These are phyloP conservation scores for Priceomyces fermenticarens DNA, from an alignment of 805 yeast genomes.

Conservation along the genomic window DNA sequence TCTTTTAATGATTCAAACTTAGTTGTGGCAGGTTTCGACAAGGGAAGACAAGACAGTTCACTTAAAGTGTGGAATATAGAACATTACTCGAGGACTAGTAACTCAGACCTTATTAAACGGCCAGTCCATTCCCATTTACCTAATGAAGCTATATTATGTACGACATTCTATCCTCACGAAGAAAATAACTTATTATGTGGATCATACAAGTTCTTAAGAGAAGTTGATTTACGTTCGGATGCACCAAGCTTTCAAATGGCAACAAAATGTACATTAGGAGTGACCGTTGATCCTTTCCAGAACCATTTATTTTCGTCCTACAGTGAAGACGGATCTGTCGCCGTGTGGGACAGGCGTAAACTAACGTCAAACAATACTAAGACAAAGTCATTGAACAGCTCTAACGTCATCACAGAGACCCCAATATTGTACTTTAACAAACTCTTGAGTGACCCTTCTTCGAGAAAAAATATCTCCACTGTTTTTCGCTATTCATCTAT, in stretches of 20 bases:
- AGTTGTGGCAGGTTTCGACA: conserved; percentile 76
- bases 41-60: conserved; percentile 72
- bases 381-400: conserved; percentile 9
- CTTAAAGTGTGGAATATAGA: conserved; percentile 78
- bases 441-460: conserved; percentile 53
- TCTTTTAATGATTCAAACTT: conserved; percentile 65
- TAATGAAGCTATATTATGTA: conserved; percentile 71
- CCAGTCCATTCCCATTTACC: conserved; percentile 59
- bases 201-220: conserved; percentile 72
- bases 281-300: conserved; percentile 68
- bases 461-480: conserved; percentile 57
- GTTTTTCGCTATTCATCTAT: conserved; percentile 68
- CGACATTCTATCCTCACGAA: conserved; percentile 62
- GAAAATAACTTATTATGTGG: conserved; percentile 62
- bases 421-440: conserved; percentile 63
- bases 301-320: conserved; percentile 66
- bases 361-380: conserved; percentile 30
- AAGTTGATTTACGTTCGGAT: conserved; percentile 67
- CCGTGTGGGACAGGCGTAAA: conserved; percentile 78
- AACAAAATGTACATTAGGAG: conserved; percentile 66
- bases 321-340: conserved; percentile 80
- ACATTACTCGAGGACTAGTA: conserved; percentile 48
- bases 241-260: conserved; percentile 71
- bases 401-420: conserved; percentile 37
- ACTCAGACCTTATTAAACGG: conserved; percentile 48